Evolutionary conservation across 75 land plant genomes (phyloP), one percentile per base, ranked within the genome.

Genomic region (Ceratopteris richardii): DNA sequence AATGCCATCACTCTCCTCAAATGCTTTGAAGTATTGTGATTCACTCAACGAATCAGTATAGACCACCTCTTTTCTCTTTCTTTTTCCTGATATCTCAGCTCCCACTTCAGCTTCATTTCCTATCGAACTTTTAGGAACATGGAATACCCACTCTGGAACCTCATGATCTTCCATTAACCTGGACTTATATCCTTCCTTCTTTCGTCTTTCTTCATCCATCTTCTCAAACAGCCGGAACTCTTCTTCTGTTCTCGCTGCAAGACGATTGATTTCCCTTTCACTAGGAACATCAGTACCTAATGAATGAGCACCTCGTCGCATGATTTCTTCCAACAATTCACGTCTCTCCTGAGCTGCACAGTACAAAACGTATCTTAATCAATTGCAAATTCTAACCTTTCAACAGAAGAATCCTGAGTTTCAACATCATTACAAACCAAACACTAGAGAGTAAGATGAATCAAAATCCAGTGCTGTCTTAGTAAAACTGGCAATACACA

Each of bases 231-330:
- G 41, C 72, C 81, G 73, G 48, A 79, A 94, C 56, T 94, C 98
- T 16, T 83, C 83, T 0, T 94, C 96, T 26, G 67, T 61, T 25
- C 96, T 71, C 0, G 98, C 91, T 14, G 96, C 90, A 51, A 94
- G 85, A 33, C 88, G 81, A 60, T 94, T 94, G 63, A 94, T 94
- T 66, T 94, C 96, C 57, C 91, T 80, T 57, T 94, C 98, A 62
- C 96, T 94, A 28, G 98, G 98, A 0, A 94, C 98, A 61, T 94
- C 98, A 9, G 79, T 80, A 31, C 96, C 90, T 3, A 94, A 77
- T 0, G 90, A 71, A 26, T 74, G 70, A 40, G 98, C 70, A 1
- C 98, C 98, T 57, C 80, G 73, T 26, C 82, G 79, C 98, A 94
- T 94, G 28, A 94, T 94, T 61, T 86, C 96, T 57, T 86, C 78